These are phyloP conservation scores for Lomentospora prolificans DNA, from an alignment of 2,329 filamentous ascomycete genomes.

Conservation along the genomic window DNA sequence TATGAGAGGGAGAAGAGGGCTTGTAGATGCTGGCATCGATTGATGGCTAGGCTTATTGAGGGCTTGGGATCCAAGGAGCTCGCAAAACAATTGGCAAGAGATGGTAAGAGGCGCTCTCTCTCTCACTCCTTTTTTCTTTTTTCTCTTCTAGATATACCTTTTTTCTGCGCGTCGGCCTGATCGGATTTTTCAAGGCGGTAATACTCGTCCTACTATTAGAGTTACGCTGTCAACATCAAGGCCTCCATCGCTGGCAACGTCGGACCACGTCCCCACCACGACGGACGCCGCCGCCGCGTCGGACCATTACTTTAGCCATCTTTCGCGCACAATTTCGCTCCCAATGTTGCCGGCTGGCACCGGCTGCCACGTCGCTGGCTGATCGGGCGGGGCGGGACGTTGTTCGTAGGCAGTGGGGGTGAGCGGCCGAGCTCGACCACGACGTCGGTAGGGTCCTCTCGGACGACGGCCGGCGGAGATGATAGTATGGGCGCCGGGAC, in stretches of 20 bases:
- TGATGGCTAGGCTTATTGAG: too few relatives aligned
- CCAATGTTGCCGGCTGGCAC: conserved; percentile 15
- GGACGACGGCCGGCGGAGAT: neutral
- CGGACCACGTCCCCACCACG: conserved; percentile 7
- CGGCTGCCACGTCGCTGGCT: conserved; percentile 15
- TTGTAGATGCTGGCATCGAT: too few relatives aligned
- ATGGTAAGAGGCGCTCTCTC: too few relatives aligned
- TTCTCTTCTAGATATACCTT: too few relatives aligned
- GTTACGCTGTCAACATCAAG: neutral
- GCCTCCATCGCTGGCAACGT: neutral
- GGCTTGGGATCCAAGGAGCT: too few relatives aligned
- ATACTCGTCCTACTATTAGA: neutral
- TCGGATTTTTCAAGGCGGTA: neutral
- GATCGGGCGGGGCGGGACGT: conserved; percentile 15
- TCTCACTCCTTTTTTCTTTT: too few relatives aligned
- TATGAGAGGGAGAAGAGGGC: too few relatives aligned
- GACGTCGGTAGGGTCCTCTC: neutral
- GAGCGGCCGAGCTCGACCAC: neutral
- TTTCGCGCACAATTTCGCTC: conserved; percentile 12
- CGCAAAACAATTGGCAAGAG: too few relatives aligned
- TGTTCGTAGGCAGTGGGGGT: conserved; percentile 4
- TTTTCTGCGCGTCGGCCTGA: too few relatives aligned
- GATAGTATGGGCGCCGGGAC: neutral
- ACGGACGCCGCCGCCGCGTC: conserved; percentile 11
- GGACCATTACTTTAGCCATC: neutral